Base-by-base conservation (phyloP, 371 early-diverging fungal species). In the Chytridium lagenaria region DNA sequence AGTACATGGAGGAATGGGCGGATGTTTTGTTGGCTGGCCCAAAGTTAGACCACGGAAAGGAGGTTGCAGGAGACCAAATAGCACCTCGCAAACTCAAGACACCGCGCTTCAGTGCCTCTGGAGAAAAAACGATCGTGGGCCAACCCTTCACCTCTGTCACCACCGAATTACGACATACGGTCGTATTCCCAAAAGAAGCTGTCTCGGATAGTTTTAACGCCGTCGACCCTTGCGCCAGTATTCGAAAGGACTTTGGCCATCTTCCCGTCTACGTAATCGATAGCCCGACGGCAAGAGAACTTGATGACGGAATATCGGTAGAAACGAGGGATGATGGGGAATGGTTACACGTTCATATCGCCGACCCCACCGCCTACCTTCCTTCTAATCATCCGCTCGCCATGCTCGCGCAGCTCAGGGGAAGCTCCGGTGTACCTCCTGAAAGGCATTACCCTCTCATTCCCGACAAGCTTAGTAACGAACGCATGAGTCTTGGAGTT, bases 331-430 rank as follows among this genome's bases (percentile, higher is more conserved):
- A 68, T 16, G 79, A 81, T 15, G 79, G 78, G 0, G 67, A 30
- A n/a, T 98, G 98, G 98, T 50, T 98, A 0, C 96, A 97, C 79
- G 85, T 96, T 0, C 98, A 98, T 73, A 90, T 98, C 69, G 98
- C 98, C 3, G 97, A 97, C 74, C 98, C 98, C 1, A 93, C 98
- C 0, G 88, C 92, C 0, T 84, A 88, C 59, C 85, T 98, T 15
- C 89, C 89, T 15, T 92, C 93, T 0, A 69, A 70, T 16, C 89
- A 93, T 55, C 78, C 91, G 0, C 71, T 86, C 0, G 44, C 90
- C n/a, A 84, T 90, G 50, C 72, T 81, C 1, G 86, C 89, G 0
- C 90, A 87, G 69, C 52, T 78, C 67, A 73, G 81, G n/a, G 83
- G 85, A 19, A 86, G 90, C 59, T 90, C 93, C 0, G 76, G 92